Conservation (phyloP, 1,284 basidiomycete genomes). For the Leccinum subatratum region DNA sequence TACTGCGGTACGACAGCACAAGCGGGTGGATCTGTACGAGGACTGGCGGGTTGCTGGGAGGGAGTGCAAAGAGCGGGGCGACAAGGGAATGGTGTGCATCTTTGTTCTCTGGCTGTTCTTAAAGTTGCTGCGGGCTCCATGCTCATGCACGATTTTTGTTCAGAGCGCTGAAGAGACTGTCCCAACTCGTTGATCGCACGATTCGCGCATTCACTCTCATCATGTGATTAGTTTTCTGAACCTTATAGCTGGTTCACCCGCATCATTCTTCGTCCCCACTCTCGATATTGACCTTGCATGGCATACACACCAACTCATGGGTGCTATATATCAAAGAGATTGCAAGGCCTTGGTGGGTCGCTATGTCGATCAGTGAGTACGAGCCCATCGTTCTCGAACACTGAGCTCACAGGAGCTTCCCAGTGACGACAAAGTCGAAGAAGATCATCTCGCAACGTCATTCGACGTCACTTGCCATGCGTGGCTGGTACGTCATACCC, state of each 20-base stretch:
- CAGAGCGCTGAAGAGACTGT: no score
- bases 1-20: slow-evolving; percentile 78
- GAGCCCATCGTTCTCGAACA: not conserved
- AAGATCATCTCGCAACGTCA: slow-evolving; percentile 37
- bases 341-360: slow-evolving; percentile 31
- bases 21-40: slow-evolving; percentile 78
- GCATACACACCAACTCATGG: slow-evolving; percentile 43
- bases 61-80: slow-evolving; percentile 57
- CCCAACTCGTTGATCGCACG: no score
- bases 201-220: not conserved
- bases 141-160: no score
- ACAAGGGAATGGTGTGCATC: no score
- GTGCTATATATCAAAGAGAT: slow-evolving; percentile 30
- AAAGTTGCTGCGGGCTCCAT: no score
- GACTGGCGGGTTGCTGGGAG: slow-evolving; percentile 85
- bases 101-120: no score
- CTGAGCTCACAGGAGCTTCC: not conserved
- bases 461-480: slow-evolving; percentile 45
- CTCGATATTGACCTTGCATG: slow-evolving; percentile 46
- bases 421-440: slow-evolving; percentile 47
- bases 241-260: slow-evolving; percentile 33
- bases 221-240: slow-evolving; percentile 34
- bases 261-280: slow-evolving; percentile 42
- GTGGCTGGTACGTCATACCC: slow-evolving; percentile 34
- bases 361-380: slow-evolving; percentile 40